Evolutionary conservation across 2,329 filamentous ascomycete species (phyloP).

Genomic region (Clarireedia paspali): DNA sequence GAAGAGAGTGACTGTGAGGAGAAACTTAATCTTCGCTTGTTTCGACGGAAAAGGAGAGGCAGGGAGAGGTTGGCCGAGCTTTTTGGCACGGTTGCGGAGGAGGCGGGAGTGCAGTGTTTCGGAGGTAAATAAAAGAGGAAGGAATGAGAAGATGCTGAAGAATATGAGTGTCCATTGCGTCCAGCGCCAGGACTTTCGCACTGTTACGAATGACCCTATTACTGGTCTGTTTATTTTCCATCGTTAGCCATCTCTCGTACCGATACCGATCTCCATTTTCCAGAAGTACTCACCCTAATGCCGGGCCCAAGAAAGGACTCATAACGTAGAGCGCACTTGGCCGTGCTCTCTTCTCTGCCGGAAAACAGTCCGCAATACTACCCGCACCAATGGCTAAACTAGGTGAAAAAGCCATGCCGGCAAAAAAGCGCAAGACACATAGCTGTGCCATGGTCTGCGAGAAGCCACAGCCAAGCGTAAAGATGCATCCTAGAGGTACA

Average conservation of each 20-base stretch:
- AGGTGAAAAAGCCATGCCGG: constrained; percentile 36
- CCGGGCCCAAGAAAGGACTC: constrained; percentile 46
- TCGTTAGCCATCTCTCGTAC: background rate
- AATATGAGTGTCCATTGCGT: constrained; percentile 45
- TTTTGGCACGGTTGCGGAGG: constrained; percentile 13
- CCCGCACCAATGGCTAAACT: constrained; percentile 38
- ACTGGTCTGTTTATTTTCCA: constrained; percentile 13
- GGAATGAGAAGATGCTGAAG: constrained; percentile 37
- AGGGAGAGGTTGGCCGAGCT: constrained; percentile 34
- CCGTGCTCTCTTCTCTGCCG: constrained; percentile 34
- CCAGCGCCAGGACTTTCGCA: constrained; percentile 44
- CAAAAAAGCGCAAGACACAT: constrained; percentile 39
- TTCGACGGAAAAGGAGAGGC: constrained; percentile 30
- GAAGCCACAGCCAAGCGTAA: constrained; percentile 56
- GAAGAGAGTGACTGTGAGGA: constrained; percentile 29
- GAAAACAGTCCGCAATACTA: constrained; percentile 42
- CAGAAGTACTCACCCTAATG: constrained; percentile 36
- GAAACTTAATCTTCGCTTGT: constrained; percentile 29
- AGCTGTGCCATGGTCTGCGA: constrained; percentile 41
- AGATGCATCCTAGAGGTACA: constrained; percentile 44
- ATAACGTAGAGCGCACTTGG: constrained; percentile 40
- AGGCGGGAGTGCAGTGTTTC: constrained; percentile 33
- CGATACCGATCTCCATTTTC: background rate
- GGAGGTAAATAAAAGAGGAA: constrained; percentile 37
- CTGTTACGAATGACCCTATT: constrained; percentile 37